Conservation (phyloP, 2,329 filamentous ascomycete species). For the Trichophaea hybrida region DNA sequence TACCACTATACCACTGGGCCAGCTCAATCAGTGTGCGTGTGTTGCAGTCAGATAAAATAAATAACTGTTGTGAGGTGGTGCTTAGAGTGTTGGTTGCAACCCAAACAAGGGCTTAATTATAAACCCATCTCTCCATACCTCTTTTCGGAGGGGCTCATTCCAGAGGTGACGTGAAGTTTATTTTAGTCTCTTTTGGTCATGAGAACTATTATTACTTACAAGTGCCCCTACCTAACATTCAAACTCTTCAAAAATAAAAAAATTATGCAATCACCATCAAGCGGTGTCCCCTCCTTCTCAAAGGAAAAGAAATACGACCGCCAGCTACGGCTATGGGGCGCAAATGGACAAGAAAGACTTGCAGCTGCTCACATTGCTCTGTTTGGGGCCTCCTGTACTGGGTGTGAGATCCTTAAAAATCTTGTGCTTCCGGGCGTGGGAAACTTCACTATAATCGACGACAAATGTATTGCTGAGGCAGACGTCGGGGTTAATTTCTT, state of each 20-base stretch:
- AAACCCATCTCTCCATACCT: too few relatives aligned
- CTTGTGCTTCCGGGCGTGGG: constrained; percentile 88
- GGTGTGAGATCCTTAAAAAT: constrained; percentile 88
- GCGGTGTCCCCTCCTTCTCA: constrained; percentile 21
- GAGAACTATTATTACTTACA: too few relatives aligned
- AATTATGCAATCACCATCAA: neutral
- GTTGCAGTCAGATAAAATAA: too few relatives aligned
- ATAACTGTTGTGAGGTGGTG: too few relatives aligned
- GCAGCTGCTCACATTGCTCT: constrained; percentile 86
- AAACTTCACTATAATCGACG: constrained; percentile 79
- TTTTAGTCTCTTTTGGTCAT: too few relatives aligned
- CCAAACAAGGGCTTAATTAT: too few relatives aligned
- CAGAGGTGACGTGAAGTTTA: too few relatives aligned
- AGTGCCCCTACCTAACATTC: neutral
- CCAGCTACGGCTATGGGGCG: constrained; percentile 89
- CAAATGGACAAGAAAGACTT: constrained; percentile 74
- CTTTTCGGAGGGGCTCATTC: too few relatives aligned
- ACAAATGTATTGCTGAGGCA: constrained; percentile 56
- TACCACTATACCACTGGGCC: too few relatives aligned
- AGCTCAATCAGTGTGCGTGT: too few relatives aligned
- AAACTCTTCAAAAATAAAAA: neutral
- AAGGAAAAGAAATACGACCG: constrained; percentile 66
- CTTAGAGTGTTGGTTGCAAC: too few relatives aligned
- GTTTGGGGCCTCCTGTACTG: constrained; percentile 76
- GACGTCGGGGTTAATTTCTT: constrained; percentile 98